Conservation (phyloP, 495 filamentous ascomycete species). For the Podospora tetraspora region DNA sequence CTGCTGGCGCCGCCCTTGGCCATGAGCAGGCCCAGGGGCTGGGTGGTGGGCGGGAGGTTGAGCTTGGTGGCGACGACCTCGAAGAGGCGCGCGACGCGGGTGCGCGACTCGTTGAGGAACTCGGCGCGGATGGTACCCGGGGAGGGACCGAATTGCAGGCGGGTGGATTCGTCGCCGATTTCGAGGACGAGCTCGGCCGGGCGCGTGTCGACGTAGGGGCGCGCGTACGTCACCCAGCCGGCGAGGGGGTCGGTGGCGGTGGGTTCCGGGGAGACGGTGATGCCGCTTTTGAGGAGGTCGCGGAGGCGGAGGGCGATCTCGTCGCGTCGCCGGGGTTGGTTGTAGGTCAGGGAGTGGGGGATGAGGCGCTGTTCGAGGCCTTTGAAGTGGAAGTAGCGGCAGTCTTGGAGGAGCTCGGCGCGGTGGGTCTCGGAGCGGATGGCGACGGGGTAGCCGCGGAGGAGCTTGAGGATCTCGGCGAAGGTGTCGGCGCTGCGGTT, state of each 20-base stretch:
- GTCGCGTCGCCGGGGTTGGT: slow-evolving; percentile 55
- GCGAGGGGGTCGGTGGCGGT: slow-evolving; percentile 31
- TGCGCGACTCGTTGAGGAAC: slow-evolving; percentile 64
- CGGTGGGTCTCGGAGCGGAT: slow-evolving; percentile 77
- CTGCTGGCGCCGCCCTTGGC: slow-evolving; percentile 44
- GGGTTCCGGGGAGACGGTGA: slow-evolving; percentile 56
- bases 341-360: slow-evolving; percentile 69
- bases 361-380: slow-evolving; percentile 86
- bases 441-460: slow-evolving; percentile 80
- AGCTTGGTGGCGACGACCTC: slow-evolving; percentile 79
- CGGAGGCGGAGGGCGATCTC: slow-evolving; percentile 82
- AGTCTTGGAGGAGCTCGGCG: slow-evolving; percentile 73
- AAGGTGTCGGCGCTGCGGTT: slow-evolving; percentile 77
- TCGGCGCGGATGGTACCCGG: slow-evolving; percentile 47
- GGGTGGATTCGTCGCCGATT: slow-evolving; percentile 62
- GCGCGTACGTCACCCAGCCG: slow-evolving; percentile 70
- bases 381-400: slow-evolving; percentile 87
- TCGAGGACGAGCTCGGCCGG: slow-evolving; percentile 74
- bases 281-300: slow-evolving; percentile 78
- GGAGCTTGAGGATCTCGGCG: slow-evolving; percentile 72
- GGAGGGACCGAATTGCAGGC: slow-evolving; percentile 47
- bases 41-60: slow-evolving; percentile 57
- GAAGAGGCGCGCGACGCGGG: slow-evolving; percentile 66
- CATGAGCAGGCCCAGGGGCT: slow-evolving; percentile 66
- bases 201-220: slow-evolving; percentile 74